phyloP scores from a whole-genome alignment of 2,329 filamentous ascomycete species.

The Epichloe typhina region DNA sequence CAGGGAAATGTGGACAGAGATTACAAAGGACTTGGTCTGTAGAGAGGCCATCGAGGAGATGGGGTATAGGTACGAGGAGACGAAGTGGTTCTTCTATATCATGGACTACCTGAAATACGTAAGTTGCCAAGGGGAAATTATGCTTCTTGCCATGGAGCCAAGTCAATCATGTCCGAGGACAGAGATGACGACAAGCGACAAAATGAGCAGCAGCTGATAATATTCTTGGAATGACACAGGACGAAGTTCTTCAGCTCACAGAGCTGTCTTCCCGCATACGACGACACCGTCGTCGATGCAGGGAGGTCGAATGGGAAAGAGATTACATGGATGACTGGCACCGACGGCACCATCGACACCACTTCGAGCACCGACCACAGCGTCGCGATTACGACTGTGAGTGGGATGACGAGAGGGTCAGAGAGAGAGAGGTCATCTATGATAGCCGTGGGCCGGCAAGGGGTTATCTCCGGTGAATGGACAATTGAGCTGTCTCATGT shows the following conservation, averaged over 20 bases:
- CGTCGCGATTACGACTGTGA: constrained; percentile 14
- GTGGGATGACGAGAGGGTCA: constrained; percentile 49
- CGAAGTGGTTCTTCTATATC: constrained; percentile 78
- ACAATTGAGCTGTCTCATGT: background rate
- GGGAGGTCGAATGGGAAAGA: constrained; percentile 46
- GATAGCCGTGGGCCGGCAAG: constrained; percentile 30
- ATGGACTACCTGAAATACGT: constrained; percentile 83
- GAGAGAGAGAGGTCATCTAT: constrained; percentile 55
- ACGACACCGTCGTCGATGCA: constrained; percentile 39
- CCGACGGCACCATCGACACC: constrained; percentile 24
- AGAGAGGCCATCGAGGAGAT: constrained; percentile 74
- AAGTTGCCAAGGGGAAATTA: constrained; percentile 28
- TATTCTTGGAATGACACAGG: constrained; percentile 36
- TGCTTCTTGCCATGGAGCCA: background rate
- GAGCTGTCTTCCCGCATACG: constrained; percentile 75
- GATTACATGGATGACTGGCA: constrained; percentile 40
- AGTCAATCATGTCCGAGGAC: background rate
- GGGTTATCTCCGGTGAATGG: constrained; percentile 14
- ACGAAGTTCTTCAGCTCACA: constrained; percentile 75
- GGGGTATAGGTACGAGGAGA: constrained; percentile 86
- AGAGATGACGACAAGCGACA: background rate
- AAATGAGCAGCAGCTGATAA: background rate
- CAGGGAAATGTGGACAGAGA: constrained; percentile 84
- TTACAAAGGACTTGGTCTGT: constrained; percentile 82
- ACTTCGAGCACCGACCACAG: constrained; percentile 14